These are phyloP conservation scores for Pichia kudriavzevii DNA, from an alignment of 1,139 yeast species.

Conservation along the genomic window DNA sequence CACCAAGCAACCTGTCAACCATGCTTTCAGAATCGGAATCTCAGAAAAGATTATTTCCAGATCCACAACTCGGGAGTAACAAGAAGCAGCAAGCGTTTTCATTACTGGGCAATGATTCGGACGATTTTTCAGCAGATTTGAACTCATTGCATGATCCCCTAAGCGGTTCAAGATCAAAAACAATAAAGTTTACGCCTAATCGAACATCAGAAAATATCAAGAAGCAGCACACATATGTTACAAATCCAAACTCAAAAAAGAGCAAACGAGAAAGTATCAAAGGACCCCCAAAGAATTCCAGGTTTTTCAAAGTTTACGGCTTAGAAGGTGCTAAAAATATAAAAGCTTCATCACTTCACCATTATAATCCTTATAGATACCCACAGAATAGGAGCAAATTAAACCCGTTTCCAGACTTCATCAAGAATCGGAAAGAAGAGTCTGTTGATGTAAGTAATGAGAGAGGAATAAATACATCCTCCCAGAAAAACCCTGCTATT, in stretches of 20 bases:
- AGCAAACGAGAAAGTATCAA: conserved; percentile 6
- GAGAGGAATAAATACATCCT: conserved; percentile 5
- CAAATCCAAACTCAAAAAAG: conserved; percentile 9
- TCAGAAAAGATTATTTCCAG: background rate
- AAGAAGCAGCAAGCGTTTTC: conserved; percentile 1
- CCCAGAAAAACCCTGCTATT: background rate
- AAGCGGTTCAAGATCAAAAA: conserved; percentile 7
- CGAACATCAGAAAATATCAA: conserved; percentile 10
- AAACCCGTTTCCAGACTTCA: conserved; percentile 32
- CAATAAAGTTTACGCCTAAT: conserved; percentile 12
- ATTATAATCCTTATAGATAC: conserved; percentile 36
- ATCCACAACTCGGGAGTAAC: background rate
- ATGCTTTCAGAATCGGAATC: background rate
- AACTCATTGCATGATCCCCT: background rate
- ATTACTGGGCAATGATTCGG: too few species aligned
- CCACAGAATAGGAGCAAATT: conserved; percentile 39
- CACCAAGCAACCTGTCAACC: background rate
- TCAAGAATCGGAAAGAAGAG: conserved; percentile 8
- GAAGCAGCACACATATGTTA: conserved; percentile 8
- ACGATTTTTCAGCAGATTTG: too few species aligned
- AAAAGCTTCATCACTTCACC: conserved; percentile 24
- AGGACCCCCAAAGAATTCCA: conserved; percentile 31
- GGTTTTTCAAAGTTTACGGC: conserved; percentile 33
- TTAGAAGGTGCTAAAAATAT: conserved; percentile 23
- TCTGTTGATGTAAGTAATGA: conserved; percentile 1